A percentile compares a stretch with the other conserved stretches of the same genome.
Conservation (phyloP, 805 yeast genomes). For the Hanseniaspora nectarophila region DNA sequence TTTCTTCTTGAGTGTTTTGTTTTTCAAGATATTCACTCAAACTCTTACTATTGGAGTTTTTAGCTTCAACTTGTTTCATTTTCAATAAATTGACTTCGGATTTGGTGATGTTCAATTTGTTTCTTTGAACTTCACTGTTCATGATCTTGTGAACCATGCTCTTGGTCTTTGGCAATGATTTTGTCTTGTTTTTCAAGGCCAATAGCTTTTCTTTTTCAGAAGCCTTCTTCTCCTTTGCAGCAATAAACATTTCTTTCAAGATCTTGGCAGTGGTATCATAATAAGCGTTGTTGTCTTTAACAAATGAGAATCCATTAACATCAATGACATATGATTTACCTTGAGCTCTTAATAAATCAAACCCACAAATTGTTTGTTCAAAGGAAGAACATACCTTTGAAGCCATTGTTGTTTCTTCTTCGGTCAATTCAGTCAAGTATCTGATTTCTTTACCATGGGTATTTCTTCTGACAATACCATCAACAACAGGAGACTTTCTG, state of each 20-base stretch:
- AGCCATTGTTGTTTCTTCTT: constrained; percentile 73
- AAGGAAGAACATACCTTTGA: constrained; percentile 59
- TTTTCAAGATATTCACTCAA: constrained; percentile 10
- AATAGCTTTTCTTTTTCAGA: constrained; percentile 30
- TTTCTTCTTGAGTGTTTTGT: constrained; percentile 26
- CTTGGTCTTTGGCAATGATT: constrained; percentile 4
- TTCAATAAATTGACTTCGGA: constrained; percentile 10
- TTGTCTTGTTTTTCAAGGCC: constrained; percentile 17
- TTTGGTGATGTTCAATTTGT: constrained; percentile 15
- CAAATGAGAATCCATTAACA: constrained; percentile 96
- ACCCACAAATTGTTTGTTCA: constrained; percentile 92
- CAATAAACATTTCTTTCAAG: constrained; percentile 58
- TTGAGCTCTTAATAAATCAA: constrained; percentile 79
- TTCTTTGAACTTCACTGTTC: constrained; percentile 6
- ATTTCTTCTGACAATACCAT: constrained; percentile 92
- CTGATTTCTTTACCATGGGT: constrained; percentile 96
- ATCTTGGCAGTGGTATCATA: constrained; percentile 76
- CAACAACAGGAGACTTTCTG: constrained; percentile 97
- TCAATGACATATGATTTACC: constrained; percentile 89
- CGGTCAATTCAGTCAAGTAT: constrained; percentile 67
- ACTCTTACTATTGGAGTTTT: constrained; percentile 18
- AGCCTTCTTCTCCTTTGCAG: constrained; percentile 43
- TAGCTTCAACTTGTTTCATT: constrained; percentile 17
- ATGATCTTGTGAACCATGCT: constrained; percentile 7
- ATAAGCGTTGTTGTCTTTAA: constrained; percentile 77